A percentile compares a stretch with the other conserved stretches of the same genome.
phyloP scores from a whole-genome alignment of 2,329 filamentous ascomycete genomes.

The Saccharata proteae region DNA sequence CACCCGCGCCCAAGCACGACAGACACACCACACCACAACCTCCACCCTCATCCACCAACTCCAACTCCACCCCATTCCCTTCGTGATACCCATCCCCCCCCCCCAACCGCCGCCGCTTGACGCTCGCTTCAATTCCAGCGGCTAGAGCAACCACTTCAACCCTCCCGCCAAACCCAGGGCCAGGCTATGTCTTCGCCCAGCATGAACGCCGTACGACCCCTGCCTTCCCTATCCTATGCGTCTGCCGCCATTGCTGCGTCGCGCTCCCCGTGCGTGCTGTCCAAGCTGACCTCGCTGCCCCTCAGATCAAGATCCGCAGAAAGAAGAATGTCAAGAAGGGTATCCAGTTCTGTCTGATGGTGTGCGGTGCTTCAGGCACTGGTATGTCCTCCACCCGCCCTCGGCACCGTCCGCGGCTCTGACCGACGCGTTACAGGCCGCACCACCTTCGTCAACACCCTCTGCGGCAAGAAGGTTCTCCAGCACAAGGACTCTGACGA shows the following conservation, averaged over 20 bases:
- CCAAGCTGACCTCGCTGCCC: conserved; percentile 14
- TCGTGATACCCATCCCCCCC: conserved; percentile 3
- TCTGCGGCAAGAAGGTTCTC: conserved; percentile 89
- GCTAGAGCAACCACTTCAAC: conserved; percentile 5
- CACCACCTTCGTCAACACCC: conserved; percentile 98
- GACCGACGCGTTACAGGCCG: conserved; percentile 48
- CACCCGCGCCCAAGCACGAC: too few relatives aligned
- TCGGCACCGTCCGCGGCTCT: background rate
- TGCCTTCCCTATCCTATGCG: conserved; percentile 5
- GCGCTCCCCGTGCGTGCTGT: conserved; percentile 8
- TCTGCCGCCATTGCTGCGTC: conserved; percentile 13
- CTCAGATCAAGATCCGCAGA: conserved; percentile 86
- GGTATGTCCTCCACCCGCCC: conserved; percentile 47
- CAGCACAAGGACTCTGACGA: conserved; percentile 89
- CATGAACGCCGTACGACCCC: conserved; percentile 11
- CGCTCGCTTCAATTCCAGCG: conserved; percentile 8
- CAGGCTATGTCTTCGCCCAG: conserved; percentile 10
- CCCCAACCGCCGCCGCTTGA: conserved; percentile 7
- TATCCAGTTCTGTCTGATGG: conserved; percentile 99
- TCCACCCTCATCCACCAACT: conserved; percentile 8
- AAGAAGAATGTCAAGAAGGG: conserved; percentile 99
- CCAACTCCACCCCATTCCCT: conserved; percentile 7
- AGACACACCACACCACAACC: conserved; percentile 6
- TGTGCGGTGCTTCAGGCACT: conserved; percentile 96
- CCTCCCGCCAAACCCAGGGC: conserved; percentile 3